phyloP scores from a whole-genome alignment of 768 basidiomycete species.

The Auricularia auricula-judae region DNA sequence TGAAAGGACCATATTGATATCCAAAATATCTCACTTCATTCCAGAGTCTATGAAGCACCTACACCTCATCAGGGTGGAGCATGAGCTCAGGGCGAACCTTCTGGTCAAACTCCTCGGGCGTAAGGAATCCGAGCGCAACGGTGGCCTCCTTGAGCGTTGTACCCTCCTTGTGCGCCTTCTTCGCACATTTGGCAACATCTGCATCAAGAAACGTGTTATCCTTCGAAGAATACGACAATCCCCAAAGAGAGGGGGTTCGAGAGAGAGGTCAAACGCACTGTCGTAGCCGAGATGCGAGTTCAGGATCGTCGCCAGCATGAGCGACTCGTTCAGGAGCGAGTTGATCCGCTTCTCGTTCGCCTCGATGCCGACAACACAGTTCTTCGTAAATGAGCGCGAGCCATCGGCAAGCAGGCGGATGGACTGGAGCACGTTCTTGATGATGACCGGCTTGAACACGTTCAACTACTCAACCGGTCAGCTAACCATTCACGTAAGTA shows the following conservation, averaged over 20 bases:
- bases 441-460: slow-evolving; percentile 98
- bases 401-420: slow-evolving; percentile 91
- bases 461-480: slow-evolving; percentile 50
- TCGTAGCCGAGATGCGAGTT: slow-evolving; percentile 96
- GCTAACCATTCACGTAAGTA: neutral
- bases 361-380: slow-evolving; percentile 92
- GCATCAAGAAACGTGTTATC: neutral
- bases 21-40: neutral
- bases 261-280: slow-evolving; percentile 45
- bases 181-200: slow-evolving; percentile 98
- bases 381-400: slow-evolving; percentile 88
- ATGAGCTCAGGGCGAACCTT: slow-evolving; percentile 90
- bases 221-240: neutral
- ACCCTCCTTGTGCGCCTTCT: slow-evolving; percentile 99
- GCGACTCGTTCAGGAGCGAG: slow-evolving; percentile 80
- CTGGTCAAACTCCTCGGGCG: slow-evolving; percentile 84
- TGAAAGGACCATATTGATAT: neutral
- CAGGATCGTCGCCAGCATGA: slow-evolving; percentile 97
- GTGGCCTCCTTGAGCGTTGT: slow-evolving; percentile 94
- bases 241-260: neutral
- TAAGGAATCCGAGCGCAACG: slow-evolving; percentile 74
- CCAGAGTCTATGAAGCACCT: neutral
- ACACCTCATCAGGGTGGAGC: slow-evolving; percentile 55
- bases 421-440: slow-evolving; percentile 94
- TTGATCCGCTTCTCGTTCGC: slow-evolving; percentile 94